Evolutionary conservation across 2,329 filamentous ascomycete genomes (phyloP).

Genomic region (Calonectria ilicicola): DNA sequence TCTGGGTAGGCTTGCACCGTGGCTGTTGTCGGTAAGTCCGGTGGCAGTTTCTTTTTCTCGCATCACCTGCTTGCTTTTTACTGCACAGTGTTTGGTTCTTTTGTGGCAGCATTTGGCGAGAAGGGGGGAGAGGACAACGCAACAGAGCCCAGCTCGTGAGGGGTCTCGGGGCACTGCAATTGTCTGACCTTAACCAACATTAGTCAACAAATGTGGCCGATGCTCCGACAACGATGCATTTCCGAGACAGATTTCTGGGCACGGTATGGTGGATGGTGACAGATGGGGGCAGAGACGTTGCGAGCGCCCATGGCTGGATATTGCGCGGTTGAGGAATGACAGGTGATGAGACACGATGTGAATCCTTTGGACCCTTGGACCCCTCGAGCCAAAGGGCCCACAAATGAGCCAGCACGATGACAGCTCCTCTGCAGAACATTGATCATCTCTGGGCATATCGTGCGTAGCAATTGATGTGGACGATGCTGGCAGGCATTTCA

Average conservation of each 20-base stretch:
- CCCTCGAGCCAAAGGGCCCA: neutral
- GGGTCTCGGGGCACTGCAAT: slow-evolving; percentile 22
- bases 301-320: neutral
- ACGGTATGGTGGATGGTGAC: neutral
- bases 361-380: neutral
- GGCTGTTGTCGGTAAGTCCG: slow-evolving; percentile 5
- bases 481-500: neutral
- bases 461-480: neutral
- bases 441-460: neutral
- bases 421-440: neutral
- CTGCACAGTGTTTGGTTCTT: neutral
- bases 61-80: slow-evolving; percentile 17
- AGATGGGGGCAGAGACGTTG: neutral
- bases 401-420: neutral
- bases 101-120: slow-evolving; percentile 4
- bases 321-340: slow-evolving; percentile 16
- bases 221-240: slow-evolving; percentile 20
- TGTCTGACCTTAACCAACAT: slow-evolving; percentile 22
- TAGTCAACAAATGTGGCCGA: slow-evolving; percentile 13
- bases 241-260: neutral
- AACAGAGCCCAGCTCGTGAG: neutral
- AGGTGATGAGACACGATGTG: neutral
- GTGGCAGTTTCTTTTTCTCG: neutral
- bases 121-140: neutral
- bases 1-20: neutral